Evolutionary conservation across 1,284 basidiomycete genomes (phyloP).

Genomic region (Sporisorium graminicola): DNA sequence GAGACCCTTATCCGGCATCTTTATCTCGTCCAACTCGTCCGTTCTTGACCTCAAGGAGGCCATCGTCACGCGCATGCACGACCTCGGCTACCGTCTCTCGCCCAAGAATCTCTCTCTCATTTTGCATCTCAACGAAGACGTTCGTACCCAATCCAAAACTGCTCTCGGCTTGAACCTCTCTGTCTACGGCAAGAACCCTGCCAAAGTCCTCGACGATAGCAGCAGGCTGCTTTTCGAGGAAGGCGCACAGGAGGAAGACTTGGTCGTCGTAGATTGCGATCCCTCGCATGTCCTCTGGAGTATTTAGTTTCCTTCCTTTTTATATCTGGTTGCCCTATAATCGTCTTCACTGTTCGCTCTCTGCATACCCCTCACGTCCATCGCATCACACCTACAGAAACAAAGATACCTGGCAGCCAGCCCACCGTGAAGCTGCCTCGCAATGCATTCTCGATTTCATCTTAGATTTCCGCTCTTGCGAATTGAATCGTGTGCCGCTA

Average conservation of each 20-base stretch:
- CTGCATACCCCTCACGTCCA: not conserved
- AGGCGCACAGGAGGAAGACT: constrained; percentile 41
- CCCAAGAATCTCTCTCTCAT: constrained; percentile 28
- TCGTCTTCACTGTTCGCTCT: not conserved
- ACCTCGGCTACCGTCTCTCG: constrained; percentile 31
- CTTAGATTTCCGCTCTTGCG: too few species aligned
- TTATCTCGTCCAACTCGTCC: constrained; percentile 41
- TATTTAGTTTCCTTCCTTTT: constrained; percentile 9
- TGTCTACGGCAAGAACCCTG: constrained; percentile 10
- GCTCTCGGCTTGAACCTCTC: constrained; percentile 28
- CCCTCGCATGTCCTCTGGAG: constrained; percentile 31
- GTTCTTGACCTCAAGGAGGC: constrained; percentile 45
- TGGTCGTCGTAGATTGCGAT: constrained; percentile 38
- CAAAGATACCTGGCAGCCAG: too few species aligned
- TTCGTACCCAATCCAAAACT: not conserved
- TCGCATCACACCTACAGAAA: not conserved
- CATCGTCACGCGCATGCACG: constrained; percentile 22
- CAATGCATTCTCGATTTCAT: too few species aligned
- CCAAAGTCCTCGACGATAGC: constrained; percentile 33
- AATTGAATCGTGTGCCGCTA: too few species aligned
- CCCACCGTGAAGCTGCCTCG: too few species aligned
- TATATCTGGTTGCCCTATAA: not conserved
- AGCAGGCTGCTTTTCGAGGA: constrained; percentile 39
- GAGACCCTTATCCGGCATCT: constrained; percentile 26
- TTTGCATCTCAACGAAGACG: constrained; percentile 25